phyloP scores from a whole-genome alignment of 306 rosid species.

The Citrullus amarus region DNA sequence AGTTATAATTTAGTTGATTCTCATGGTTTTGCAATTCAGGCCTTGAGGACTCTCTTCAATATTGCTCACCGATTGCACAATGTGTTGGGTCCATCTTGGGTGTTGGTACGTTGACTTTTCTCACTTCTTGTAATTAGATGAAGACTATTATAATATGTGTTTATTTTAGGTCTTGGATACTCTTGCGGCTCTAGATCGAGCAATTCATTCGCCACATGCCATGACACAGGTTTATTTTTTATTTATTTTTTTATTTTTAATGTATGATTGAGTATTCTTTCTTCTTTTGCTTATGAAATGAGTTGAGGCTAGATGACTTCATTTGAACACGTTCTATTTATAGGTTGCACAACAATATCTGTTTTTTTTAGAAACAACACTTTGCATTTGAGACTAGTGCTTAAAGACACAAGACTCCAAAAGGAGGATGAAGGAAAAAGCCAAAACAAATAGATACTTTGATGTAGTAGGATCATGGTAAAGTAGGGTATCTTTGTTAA shows the following conservation, averaged over 20 bases:
- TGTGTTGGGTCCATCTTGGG: slow-evolving; percentile 98
- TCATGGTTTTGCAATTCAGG: slow-evolving; percentile 41
- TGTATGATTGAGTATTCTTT: not conserved
- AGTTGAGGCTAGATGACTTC: not conserved
- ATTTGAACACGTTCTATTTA: not conserved
- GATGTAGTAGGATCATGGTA: no score
- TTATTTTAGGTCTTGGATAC: slow-evolving; percentile 83
- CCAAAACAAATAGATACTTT: not conserved
- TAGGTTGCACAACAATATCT: not conserved
- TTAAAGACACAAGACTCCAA: not conserved
- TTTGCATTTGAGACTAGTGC: not conserved
- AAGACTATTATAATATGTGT: not conserved
- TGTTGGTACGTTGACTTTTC: slow-evolving; percentile 54
- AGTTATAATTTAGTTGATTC: slow-evolving; percentile 5
- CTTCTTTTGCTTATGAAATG: not conserved
- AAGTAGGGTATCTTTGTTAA: no score
- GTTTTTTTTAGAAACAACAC: no score
- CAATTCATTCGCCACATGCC: slow-evolving; percentile 97
- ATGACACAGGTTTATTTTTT: slow-evolving; percentile 56
- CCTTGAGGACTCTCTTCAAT: slow-evolving; percentile 95
- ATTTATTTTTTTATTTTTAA: not conserved
- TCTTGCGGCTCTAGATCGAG: slow-evolving; percentile 88
- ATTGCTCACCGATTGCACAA: slow-evolving; percentile 90
- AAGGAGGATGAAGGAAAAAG: not conserved
- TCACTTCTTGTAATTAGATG: slow-evolving; percentile 3